These are phyloP conservation scores for Phytophthora constricta DNA, from an alignment of 352 stramenopile species.

Conservation along the genomic window DNA sequence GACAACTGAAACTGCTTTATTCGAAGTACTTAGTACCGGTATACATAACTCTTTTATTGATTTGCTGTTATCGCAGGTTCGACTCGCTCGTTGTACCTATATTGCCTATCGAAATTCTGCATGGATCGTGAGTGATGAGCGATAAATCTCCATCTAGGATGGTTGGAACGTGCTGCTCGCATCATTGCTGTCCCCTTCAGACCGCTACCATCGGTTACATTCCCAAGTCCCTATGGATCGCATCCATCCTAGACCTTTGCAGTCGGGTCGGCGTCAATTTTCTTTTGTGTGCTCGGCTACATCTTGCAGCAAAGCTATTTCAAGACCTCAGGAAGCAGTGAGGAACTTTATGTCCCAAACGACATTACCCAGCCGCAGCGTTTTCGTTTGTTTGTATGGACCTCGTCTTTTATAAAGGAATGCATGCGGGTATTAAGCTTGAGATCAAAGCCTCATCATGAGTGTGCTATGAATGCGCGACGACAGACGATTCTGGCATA, in stretches of 20 bases:
- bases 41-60: no score
- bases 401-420: conserved; percentile 24
- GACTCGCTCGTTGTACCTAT: no score
- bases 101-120: no score
- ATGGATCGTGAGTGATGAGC: conserved; percentile 9
- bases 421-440: conserved; percentile 19
- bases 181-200: conserved; percentile 27
- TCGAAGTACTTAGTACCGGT: no score
- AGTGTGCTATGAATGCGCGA: conserved; percentile 38
- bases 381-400: conserved; percentile 19
- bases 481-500: conserved; percentile 27
- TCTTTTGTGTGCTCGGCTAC: conserved; percentile 30
- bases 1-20: not conserved
- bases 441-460: conserved; percentile 18
- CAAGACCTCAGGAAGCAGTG: not conserved
- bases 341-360: conserved; percentile 23
- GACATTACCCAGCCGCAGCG: conserved; percentile 3
- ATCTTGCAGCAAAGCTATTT: conserved; percentile 9
- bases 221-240: conserved; percentile 43
- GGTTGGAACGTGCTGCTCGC: conserved; percentile 34
- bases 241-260: conserved; percentile 35
- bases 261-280: conserved; percentile 37
- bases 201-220: conserved; percentile 33
- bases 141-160: conserved; percentile 24
- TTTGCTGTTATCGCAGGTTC: no score